Base-by-base conservation (phyloP, 2,329 filamentous ascomycete genomes). In the Xylaria sp. region DNA sequence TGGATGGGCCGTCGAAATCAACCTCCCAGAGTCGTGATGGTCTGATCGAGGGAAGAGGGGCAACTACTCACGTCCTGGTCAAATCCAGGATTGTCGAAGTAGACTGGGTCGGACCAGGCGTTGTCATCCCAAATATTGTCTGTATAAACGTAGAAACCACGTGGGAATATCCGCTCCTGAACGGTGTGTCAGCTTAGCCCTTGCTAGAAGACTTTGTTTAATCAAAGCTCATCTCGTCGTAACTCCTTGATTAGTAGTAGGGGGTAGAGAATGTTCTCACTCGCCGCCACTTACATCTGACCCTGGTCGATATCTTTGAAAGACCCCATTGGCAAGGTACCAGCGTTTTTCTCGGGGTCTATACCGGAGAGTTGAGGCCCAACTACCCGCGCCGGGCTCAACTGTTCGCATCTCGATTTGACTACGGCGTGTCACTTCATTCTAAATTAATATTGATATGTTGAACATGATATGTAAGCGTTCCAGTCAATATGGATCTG, bases 81-180 rank as follows among this genome's bases (percentile, higher is more conserved):
- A 63, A 87, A 86, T 1, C 85, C 85, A 1, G 84, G 80, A 52
- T 86, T 84, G 62, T 88, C 86, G 70, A 88, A 87, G 69, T 84
- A 87, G 0, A 86, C 77, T 0, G 86, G 85, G 55, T 88, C 85
- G 4, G 84, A 86, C 86, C 86, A 88, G 3, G 82, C 79, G 7
- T 69, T 75, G 0, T 83, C 81, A 52, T 87, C 81, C 82, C 83
- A 85, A n/a, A 87, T 87, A 65, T 88, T 81, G 12, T 81, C 79
- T 0, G 85, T 88, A 67, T 79, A 83, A 1, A 88, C 84, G 61
- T 86, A 88, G 70, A 89, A 89, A 0, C 87, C 86, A 0, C 84
- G 77, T 0, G 84, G 85, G 69, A 84, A 86, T 23, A 85, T 83
- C 0, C 84, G 79, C 66, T 87, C 83, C 39, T 76, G 25, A 20